Conservation (phyloP, 306 rosid genomes). For the Cucurbita pepo region DNA sequence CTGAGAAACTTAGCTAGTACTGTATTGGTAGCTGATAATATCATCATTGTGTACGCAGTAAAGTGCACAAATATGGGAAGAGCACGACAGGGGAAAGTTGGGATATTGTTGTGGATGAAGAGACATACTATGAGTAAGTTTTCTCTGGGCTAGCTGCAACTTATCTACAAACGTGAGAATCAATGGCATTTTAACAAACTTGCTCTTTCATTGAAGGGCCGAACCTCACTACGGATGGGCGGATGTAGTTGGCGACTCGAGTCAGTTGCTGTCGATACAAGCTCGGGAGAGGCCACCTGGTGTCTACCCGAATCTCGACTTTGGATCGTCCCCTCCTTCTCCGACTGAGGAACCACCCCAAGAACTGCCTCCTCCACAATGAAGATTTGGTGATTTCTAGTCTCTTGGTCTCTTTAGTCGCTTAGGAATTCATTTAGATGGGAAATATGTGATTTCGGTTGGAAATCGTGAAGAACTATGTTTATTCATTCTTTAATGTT, state of each 20-base stretch:
- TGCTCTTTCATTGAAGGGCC: conserved; percentile 34
- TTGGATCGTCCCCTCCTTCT: conserved; percentile 32
- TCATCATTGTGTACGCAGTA: conserved; percentile 30
- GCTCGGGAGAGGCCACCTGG: conserved; percentile 79
- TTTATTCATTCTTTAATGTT: conserved; percentile 55
- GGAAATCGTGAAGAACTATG: neutral
- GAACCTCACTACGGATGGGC: conserved; percentile 99
- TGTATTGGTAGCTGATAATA: conserved; percentile 3
- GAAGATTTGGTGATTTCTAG: conserved; percentile 11
- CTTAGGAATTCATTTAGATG: neutral
- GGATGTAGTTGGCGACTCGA: conserved; percentile 84
- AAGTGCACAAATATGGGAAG: conserved; percentile 95
- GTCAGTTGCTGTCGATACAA: conserved; percentile 69
- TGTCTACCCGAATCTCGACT: conserved; percentile 55
- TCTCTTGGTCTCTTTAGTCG: neutral
- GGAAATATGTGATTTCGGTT: conserved; percentile 1
- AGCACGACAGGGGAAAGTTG: conserved; percentile 95
- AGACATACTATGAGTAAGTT: conserved; percentile 83
- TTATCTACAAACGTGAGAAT: neutral
- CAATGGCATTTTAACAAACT: neutral
- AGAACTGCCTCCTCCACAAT: conserved; percentile 35
- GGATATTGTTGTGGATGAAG: conserved; percentile 91
- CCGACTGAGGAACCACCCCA: conserved; percentile 24
- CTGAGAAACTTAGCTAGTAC: neutral
- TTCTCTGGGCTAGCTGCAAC: neutral